Conservation (phyloP, 1,284 basidiomycete genomes). For the Rhodotorula sp. region DNA sequence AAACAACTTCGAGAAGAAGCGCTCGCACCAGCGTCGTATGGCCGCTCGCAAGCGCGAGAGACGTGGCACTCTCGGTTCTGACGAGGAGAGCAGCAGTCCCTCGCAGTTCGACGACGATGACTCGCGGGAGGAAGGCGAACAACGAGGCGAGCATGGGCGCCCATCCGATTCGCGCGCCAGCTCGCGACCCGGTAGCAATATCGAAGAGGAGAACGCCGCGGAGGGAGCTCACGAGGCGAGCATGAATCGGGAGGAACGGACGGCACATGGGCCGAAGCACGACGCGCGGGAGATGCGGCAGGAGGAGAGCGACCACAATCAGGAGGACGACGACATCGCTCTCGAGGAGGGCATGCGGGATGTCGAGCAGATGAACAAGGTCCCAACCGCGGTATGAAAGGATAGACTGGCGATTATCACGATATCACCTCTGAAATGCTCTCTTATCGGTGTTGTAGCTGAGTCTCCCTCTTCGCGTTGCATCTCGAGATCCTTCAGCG, state of each 20-base stretch:
- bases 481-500: too few species aligned
- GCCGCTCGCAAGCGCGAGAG: background rate
- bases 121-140: too few species aligned
- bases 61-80: too few species aligned
- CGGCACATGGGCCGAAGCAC: background rate
- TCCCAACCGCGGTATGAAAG: background rate
- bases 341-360: slow-evolving; percentile 17
- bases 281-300: background rate
- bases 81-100: too few species aligned
- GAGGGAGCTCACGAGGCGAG: background rate
- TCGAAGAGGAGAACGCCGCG: background rate
- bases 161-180: background rate
- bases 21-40: background rate
- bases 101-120: too few species aligned
- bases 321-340: background rate
- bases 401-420: too few species aligned
- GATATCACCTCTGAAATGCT: too few species aligned
- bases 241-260: background rate
- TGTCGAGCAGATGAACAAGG: slow-evolving; percentile 11
- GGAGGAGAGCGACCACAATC: background rate
- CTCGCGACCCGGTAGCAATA: background rate
- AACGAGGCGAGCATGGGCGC: background rate
- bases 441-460: too few species aligned
- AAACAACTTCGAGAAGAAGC: slow-evolving; percentile 1
- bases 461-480: too few species aligned